Conservation (phyloP, 2,329 filamentous ascomycete species). For the Penicillium psychrosexuale region DNA sequence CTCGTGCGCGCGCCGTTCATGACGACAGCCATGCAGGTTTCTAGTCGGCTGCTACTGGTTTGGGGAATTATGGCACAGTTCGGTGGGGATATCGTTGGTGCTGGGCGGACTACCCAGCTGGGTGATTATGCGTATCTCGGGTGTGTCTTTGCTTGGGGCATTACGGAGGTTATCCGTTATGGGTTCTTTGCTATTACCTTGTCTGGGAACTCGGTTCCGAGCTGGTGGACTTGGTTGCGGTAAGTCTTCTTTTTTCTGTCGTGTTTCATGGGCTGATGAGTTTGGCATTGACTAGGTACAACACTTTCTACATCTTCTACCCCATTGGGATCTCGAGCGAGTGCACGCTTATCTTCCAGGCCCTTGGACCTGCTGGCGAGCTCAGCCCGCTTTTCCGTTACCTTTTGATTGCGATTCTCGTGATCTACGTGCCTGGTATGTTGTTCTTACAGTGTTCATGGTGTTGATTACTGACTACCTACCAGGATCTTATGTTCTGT, state of each 20-base stretch:
- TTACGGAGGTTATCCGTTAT: constrained; percentile 93
- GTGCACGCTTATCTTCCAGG: constrained; percentile 72
- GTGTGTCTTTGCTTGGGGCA: constrained; percentile 73
- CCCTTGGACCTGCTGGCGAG: constrained; percentile 59
- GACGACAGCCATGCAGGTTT: constrained; percentile 88
- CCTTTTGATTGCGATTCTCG: constrained; percentile 62
- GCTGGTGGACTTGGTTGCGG: constrained; percentile 63
- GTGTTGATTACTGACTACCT: constrained; percentile 11
- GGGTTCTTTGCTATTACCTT: constrained; percentile 76
- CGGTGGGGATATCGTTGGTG: constrained; percentile 34
- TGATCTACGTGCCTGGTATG: constrained; percentile 76
- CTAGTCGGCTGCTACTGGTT: constrained; percentile 80
- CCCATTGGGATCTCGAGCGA: constrained; percentile 88
- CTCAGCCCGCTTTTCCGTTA: constrained; percentile 54
- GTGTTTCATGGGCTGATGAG: background rate
- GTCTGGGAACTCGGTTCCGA: constrained; percentile 56
- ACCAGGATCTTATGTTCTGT: constrained; percentile 73
- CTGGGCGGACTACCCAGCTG: constrained; percentile 19
- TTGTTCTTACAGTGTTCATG: constrained; percentile 13
- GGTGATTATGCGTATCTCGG: constrained; percentile 46
- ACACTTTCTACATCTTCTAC: constrained; percentile 90
- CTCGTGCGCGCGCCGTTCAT: constrained; percentile 79
- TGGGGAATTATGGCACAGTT: constrained; percentile 79
- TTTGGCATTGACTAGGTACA: constrained; percentile 53
- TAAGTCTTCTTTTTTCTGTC: constrained; percentile 8